A percentile compares a stretch with the other conserved stretches of the same genome.
These are phyloP conservation scores for Scolecobasidium constrictum DNA, from an alignment of 2,329 filamentous ascomycete species.

Conservation along the genomic window DNA sequence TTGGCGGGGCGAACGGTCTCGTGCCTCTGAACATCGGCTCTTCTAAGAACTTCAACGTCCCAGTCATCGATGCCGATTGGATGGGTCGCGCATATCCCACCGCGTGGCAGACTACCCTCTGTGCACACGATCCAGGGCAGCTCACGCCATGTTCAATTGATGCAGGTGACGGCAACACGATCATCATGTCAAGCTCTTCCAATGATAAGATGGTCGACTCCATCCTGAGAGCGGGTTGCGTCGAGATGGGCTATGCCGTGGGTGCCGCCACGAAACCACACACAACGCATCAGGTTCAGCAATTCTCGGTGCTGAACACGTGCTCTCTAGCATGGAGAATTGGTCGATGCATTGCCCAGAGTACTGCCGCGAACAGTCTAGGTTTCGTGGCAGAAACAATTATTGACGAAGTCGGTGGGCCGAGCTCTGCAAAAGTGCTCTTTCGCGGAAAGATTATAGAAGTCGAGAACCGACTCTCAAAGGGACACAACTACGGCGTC, in stretches of 20 bases:
- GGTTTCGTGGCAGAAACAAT: conserved; percentile 47
- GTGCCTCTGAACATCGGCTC: conserved; percentile 12
- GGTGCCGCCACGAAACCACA: conserved; percentile 31
- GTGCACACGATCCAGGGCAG: conserved; percentile 27
- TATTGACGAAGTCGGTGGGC: conserved; percentile 46
- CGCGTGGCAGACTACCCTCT: conserved; percentile 23
- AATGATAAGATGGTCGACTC: conserved; percentile 12
- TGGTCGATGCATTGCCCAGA: conserved; percentile 46
- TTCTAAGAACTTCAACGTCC: conserved; percentile 16
- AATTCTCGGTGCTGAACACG: conserved; percentile 29
- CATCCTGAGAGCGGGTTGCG: conserved; percentile 6
- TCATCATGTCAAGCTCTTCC: conserved; percentile 11
- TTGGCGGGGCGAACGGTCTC: conserved; percentile 36
- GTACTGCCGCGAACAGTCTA: conserved; percentile 38
- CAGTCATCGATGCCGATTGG: conserved; percentile 32
- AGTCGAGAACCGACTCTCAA: conserved; percentile 45
- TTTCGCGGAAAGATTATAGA: conserved; percentile 54
- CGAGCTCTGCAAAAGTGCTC: conserved; percentile 42
- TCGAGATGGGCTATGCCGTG: conserved; percentile 14
- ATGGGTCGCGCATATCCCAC: conserved; percentile 39
- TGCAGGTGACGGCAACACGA: conserved; percentile 22
- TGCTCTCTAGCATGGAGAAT: conserved; percentile 40
- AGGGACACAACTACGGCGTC: conserved; percentile 50
- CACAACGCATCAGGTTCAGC: conserved; percentile 24
- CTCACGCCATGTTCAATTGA: conserved; percentile 28